Base-by-base conservation (phyloP, 2,329 filamentous ascomycete genomes). In the Fusarium penzigii region DNA sequence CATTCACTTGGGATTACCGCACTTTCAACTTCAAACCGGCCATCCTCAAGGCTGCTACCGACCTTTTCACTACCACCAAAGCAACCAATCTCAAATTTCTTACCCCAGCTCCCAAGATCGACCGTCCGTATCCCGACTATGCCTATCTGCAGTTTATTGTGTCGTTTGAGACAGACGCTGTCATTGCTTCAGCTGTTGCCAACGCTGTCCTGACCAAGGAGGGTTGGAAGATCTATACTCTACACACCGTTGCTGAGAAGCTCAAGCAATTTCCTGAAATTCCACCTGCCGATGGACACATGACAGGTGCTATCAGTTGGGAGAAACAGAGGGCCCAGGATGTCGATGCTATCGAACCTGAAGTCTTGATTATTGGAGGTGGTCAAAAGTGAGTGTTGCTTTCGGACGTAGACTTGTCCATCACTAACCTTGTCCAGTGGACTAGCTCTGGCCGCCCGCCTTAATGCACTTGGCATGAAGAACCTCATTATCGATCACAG, bases 291-390 rank as follows among this genome's bases (percentile, higher is more conserved):
- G 69, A 70, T 43, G 69, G 68, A 25, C 69, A 70, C 41, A 70
- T 70, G 68, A 69, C 62, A 2, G 68, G 67, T 17, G 42, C 59
- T 9, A 61, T 61, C 25, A 67, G 64, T 52, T 70, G 68, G 69
- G 64, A 69, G 42, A 62, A 54, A 16, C 66, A 70, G 49, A 61
- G 68, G 43, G 52, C 58, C 11, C 29, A 56, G 39, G 60, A 63
- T 14, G 49, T 66, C 7, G 61, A 69, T 40, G 56, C 56, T n/a
- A 63, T 36, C 2, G 75, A 75, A 9, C 83, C 83, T 0, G 73
- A 75, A 2, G 82, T 86, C 2, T 59, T 87, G 17, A 76, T 86
- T 44, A 69, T 87, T 44, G 82, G 82, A 13, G 59, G 58, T 8
- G 59, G 72, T 67, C 42, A 46, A 17, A 71, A 69, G 47, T 49